Conservation (phyloP, 352 stramenopile genomes). For the Phytophthora citrophthora region DNA sequence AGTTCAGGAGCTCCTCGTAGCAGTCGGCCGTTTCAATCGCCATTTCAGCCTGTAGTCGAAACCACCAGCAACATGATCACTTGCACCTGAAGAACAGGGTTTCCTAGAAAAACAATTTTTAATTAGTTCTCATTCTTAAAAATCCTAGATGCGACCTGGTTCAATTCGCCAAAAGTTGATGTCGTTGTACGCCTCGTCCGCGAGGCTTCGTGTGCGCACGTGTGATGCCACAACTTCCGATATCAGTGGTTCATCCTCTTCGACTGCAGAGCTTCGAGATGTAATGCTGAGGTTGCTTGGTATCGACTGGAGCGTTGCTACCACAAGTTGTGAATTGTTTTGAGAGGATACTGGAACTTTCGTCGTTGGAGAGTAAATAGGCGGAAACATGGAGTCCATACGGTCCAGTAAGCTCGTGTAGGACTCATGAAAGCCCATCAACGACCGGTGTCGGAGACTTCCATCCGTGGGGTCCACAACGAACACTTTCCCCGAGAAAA, state of each 20-base stretch:
- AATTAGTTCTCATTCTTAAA: slow-evolving; percentile 32
- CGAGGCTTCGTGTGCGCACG: slow-evolving; percentile 57
- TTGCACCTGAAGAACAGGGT: neutral
- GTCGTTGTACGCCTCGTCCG: slow-evolving; percentile 88
- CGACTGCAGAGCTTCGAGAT: slow-evolving; percentile 7
- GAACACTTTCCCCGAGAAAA: slow-evolving; percentile 83
- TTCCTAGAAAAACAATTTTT: slow-evolving; percentile 24
- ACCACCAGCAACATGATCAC: slow-evolving; percentile 13
- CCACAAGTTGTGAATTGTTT: slow-evolving; percentile 5
- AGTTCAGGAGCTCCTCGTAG: slow-evolving; percentile 4
- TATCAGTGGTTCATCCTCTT: slow-evolving; percentile 51
- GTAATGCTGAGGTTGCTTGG: slow-evolving; percentile 15
- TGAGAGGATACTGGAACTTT: slow-evolving; percentile 1
- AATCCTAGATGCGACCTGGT: slow-evolving; percentile 41
- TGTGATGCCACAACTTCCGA: slow-evolving; percentile 61
- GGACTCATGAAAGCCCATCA: slow-evolving; percentile 72
- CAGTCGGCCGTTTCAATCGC: slow-evolving; percentile 22
- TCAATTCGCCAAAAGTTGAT: slow-evolving; percentile 87
- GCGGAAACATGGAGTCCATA: slow-evolving; percentile 82
- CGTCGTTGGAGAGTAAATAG: slow-evolving; percentile 55
- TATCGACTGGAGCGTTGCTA: slow-evolving; percentile 16
- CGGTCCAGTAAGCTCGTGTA: slow-evolving; percentile 66
- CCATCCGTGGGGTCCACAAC: slow-evolving; percentile 64
- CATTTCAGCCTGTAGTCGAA: slow-evolving; percentile 4
- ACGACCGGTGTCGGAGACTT: slow-evolving; percentile 59